phyloP scores from a whole-genome alignment of 345 rosid genomes.

The Punica granatum region DNA sequence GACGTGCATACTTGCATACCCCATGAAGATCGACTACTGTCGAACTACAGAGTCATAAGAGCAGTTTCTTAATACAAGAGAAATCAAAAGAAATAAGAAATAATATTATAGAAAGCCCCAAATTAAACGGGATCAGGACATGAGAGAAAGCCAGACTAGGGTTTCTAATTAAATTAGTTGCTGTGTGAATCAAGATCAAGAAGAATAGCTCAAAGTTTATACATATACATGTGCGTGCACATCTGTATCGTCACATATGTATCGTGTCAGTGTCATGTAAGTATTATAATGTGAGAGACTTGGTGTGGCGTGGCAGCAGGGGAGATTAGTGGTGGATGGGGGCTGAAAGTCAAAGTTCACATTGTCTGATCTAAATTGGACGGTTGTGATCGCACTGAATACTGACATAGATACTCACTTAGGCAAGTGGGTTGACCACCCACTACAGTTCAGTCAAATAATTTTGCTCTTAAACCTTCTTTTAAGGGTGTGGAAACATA shows the following conservation, averaged over 20 bases:
- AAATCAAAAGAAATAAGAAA: too few relatives aligned
- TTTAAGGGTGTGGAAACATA: constrained; percentile 48
- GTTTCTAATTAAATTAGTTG: constrained; percentile 15
- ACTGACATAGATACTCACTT: constrained; percentile 39
- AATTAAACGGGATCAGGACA: constrained; percentile 34
- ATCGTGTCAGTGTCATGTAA: background rate
- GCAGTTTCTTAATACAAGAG: too few relatives aligned
- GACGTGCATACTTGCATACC: too few relatives aligned
- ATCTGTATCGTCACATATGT: too few relatives aligned
- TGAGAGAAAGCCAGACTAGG: constrained; percentile 33
- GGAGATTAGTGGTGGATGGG: constrained; percentile 10
- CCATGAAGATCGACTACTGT: too few relatives aligned
- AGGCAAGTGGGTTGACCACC: constrained; percentile 27
- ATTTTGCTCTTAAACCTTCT: constrained; percentile 25
- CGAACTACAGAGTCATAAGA: too few relatives aligned
- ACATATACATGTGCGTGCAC: too few relatives aligned
- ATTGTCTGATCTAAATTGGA: constrained; percentile 46
- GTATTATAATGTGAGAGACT: background rate
- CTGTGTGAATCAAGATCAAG: constrained; percentile 23
- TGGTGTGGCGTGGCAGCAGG: background rate
- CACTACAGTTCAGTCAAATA: constrained; percentile 16
- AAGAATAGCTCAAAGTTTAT: too few relatives aligned
- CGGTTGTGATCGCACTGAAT: constrained; percentile 31
- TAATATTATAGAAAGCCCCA: background rate
- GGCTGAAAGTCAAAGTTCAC: constrained; percentile 49